phyloP scores from a whole-genome alignment of 768 basidiomycete species.

The Lanmaoa pseudosensibilis region DNA sequence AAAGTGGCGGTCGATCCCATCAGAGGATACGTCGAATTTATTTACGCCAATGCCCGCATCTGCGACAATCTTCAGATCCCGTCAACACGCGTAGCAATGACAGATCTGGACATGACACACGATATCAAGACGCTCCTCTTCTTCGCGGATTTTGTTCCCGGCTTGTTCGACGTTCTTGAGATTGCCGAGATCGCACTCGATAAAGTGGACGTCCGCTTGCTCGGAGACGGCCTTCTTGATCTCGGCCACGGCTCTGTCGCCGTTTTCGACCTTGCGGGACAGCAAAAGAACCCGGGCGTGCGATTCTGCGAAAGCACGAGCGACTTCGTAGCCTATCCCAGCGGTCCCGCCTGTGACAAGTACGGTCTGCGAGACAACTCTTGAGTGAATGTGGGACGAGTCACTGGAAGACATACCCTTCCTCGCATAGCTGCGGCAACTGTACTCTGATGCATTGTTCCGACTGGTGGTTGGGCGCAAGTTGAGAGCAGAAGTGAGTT shows the following conservation, averaged over 20 bases:
- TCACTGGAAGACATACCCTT: background rate
- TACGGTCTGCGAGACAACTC: background rate
- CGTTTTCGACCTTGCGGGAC: background rate
- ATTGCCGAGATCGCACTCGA: background rate
- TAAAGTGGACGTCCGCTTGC: background rate
- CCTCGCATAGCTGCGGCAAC: background rate
- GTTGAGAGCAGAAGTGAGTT: background rate
- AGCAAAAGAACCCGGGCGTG: background rate
- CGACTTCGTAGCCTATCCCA: slow-evolving; percentile 2
- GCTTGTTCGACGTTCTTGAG: background rate
- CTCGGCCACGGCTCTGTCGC: background rate
- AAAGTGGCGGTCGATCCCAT: background rate
- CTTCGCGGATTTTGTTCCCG: background rate
- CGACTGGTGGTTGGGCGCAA: background rate
- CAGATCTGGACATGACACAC: background rate
- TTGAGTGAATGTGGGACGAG: background rate
- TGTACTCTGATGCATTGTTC: background rate
- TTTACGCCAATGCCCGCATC: background rate
- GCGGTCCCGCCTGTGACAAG: background rate
- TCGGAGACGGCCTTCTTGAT: slow-evolving; percentile 2
- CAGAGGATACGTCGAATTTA: background rate
- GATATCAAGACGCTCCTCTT: background rate
- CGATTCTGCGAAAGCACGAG: background rate
- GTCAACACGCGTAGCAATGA: background rate
- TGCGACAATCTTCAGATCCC: background rate